Evolutionary conservation across 2,329 filamentous ascomycete species (phyloP).

Genomic region (Botrytis tulipae): DNA sequence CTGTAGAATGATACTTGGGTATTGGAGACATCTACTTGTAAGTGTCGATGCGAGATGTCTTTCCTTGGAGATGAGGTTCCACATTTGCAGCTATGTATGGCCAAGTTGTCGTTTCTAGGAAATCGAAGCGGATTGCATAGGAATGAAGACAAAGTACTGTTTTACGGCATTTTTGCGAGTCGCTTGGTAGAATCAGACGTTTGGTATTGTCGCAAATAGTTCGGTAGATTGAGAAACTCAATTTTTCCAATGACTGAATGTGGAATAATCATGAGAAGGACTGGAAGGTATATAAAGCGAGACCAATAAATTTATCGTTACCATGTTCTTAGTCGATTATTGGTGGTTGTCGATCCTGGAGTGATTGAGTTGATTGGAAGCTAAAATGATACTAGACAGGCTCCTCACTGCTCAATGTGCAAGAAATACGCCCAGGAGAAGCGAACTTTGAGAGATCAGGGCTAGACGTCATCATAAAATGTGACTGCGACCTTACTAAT

Average conservation of each 20-base stretch:
- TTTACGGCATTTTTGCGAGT: not conserved
- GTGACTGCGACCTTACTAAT: too few relatives aligned
- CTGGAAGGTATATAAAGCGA: not conserved
- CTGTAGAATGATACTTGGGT: slow-evolving; percentile 39
- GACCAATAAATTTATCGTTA: too few relatives aligned
- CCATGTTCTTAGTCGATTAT: too few relatives aligned
- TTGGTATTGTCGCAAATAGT: not conserved
- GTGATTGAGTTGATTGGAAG: too few relatives aligned
- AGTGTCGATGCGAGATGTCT: slow-evolving; percentile 37
- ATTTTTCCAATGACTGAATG: not conserved
- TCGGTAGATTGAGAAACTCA: not conserved
- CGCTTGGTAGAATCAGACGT: not conserved
- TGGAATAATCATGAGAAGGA: not conserved
- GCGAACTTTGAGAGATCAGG: too few relatives aligned
- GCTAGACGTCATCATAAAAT: too few relatives aligned
- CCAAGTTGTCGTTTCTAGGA: slow-evolving; percentile 23
- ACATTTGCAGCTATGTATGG: slow-evolving; percentile 30
- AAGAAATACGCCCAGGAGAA: too few relatives aligned
- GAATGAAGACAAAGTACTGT: not conserved
- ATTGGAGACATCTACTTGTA: slow-evolving; percentile 25
- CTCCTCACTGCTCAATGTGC: too few relatives aligned
- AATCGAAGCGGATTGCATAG: slow-evolving; percentile 24
- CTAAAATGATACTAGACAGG: too few relatives aligned
- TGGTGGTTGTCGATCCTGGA: too few relatives aligned
- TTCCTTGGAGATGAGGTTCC: slow-evolving; percentile 33